Evolutionary conservation across 805 yeast species (phyloP), one percentile per base, ranked within the genome.

Genomic region (Metschnikowia continentalis): DNA sequence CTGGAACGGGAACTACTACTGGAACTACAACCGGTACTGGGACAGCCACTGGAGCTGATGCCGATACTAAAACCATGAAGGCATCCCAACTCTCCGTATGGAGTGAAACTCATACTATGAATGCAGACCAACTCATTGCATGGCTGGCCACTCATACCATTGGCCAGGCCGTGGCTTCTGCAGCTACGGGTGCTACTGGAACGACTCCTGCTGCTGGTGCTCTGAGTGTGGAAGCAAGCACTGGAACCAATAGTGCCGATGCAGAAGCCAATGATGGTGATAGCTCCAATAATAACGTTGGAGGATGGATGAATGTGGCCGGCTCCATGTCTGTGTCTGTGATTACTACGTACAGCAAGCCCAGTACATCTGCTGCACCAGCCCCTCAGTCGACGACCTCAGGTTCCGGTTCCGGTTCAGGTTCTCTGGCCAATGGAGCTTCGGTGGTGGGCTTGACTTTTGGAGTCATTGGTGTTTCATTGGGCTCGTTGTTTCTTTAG

Each of bases 301-400:
- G 43, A 36, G 32, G 45, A 19, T 42, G 51, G 38, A 43, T 52
- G 47, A 35, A 44, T 6, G 63, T 61, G 20, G 45, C 57, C 32
- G 65, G 43, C 26, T 61, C 69, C 14, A 50, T 54, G 26, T 43
- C 60, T 20, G 51, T 42, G 45, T 68, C 2, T 68, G 68, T 50
- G 57, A n/a, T 72, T 39, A 71, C 76, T 32, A 62, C 73, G 11
- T 63, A 71, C 52, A 60, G 62, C 4, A 43, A 47, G 23, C 67
- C 67, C n/a, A 55, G 70, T 3, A 60, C 62, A 5, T 53, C 56
- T 10, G 48, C 57, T 2, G 38, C 43, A 6, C 39, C 41, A 3
- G 38, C 46, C 4, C 14, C 46, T 6, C 41, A 7, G 41, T 14
- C 48, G 7, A 30, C 48, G 30, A 37, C n/a, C 19, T 26, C 41